Evolutionary conservation across 352 stramenopile species (phyloP), one percentile per base, ranked within the genome.

Genomic region (Achlya hypogyna): DNA sequence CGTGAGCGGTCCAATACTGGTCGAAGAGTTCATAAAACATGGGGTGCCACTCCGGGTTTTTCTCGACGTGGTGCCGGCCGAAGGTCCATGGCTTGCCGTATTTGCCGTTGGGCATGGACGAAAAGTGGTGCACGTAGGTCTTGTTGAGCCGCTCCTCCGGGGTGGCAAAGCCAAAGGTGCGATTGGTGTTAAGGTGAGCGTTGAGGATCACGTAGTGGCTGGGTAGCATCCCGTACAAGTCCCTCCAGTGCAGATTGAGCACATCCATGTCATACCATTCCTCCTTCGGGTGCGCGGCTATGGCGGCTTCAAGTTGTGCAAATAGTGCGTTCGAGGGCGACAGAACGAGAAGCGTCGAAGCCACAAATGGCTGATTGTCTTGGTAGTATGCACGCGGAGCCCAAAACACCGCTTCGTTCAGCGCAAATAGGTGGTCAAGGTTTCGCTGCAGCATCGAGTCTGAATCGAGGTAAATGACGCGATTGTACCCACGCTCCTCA

Each of bases 401-500:
- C 56, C 56, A 65, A 8, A 65, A 52, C 0, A 65, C 34, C 4
- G 56, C 56, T 23, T 65, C 38, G 23, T 4, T 4, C 25, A 65
- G 51, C 14, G 62, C 5, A 42, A 76, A 76, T 14, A 76, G 35
- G 43, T 80, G 54, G 47, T 78, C 74, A 22, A 80, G 64, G 53
- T 75, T 78, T 25, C 69, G 58, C 40, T 78, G 62, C 18, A 70
- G 64, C 14, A 76, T 67, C 0, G 72, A 47, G 62, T 80, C 74
- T 0, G 72, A 65, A 56, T 80, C 74, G 14, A 80, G 32, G 51
- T 62, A 78, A 27, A 80, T 59, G 6, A 80, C 63, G 2, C 72
- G 69, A 29, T 75, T 68, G 62, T 78, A 78, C 1, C 73, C 70
- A 62, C 71, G 74, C 2, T 75, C 70, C 69, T 73, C 53, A 54